Evolutionary conservation across 306 rosid genomes (phyloP), one percentile per base, ranked within the genome.

Genomic region (Macrotyloma uniflorum): DNA sequence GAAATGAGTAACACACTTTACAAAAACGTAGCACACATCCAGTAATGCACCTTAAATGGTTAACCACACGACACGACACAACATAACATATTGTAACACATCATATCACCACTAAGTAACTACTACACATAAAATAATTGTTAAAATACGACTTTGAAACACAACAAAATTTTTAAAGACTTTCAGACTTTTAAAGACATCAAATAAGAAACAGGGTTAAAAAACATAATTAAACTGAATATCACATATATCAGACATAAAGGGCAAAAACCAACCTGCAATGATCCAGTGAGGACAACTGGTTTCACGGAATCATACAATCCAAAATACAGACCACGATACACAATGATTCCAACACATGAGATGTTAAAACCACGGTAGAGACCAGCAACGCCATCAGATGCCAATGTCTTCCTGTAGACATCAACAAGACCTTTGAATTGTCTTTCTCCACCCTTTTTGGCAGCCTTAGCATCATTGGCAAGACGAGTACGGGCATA

Each of bases 311-410:
- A 93, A 81, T 93, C 98, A 0, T 93, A 93, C 88, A 91, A 55
- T 84, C 98, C 97, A 58, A 93, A 93, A 88, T 93, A 93, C 28
- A 93, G 91, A 88, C 91, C 98, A 85, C 91, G 98, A 53, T 93
- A 93, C 16, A 93, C 98, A 50, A 91, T 89, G 80, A 93, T 93
- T 80, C 97, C 98, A 78, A 86, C 90, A 87, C 94, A 88, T 1
- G 97, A 93, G 43, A 91, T 80, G 85, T 85, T 89, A 89, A 91
- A 93, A 77, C 98, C 98, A 81, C 97, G 93, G 88, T 93, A 91
- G 58, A 89, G 98, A 11, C 98, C 98, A 50, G 94, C 93, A 81
- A 93, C 0, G 54, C 98, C 94, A 81, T 91, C 98, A 65, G 93
- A 40, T 26, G 82, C 76, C 76, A 89, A 61, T n/a, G 98, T 93